Percentiles rank a stretch among this genome's conserved stretches.
These are phyloP conservation scores for Mariannaea elegans DNA, from an alignment of 2,329 filamentous ascomycete genomes.

Conservation along the genomic window DNA sequence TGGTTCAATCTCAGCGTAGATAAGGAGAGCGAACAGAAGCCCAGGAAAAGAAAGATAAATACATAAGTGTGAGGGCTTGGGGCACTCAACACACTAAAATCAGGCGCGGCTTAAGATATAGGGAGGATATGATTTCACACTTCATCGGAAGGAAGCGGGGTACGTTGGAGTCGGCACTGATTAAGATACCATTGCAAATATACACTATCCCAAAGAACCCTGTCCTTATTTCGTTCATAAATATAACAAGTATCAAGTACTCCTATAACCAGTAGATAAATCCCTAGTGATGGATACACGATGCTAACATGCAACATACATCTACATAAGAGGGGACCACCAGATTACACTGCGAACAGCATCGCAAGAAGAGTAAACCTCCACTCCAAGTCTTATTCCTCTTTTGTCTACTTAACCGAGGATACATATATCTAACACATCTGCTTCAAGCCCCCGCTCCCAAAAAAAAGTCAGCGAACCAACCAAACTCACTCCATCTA, in stretches of 20 bases:
- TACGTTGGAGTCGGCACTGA: conserved; percentile 42
- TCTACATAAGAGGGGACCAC: too few species aligned
- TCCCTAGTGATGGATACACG: too few species aligned
- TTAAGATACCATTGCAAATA: conserved; percentile 43
- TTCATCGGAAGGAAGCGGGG: conserved; percentile 33
- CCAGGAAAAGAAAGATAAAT: conserved; percentile 14
- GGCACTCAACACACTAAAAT: conserved; percentile 7
- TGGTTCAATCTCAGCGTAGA: not conserved
- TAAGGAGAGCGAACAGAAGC: not conserved
- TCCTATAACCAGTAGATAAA: too few species aligned
- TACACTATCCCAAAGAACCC: conserved; percentile 1
- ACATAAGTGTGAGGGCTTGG: conserved; percentile 5
- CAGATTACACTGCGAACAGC: too few species aligned
- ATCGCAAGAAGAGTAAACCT: not conserved
- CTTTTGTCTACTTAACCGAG: conserved; percentile 5
- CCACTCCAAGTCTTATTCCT: not conserved
- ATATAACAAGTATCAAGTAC: too few species aligned
- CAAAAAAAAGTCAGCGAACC: not conserved
- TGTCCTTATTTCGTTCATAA: too few species aligned
- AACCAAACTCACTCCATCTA: conserved; percentile 19
- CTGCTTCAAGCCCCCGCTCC: not conserved
- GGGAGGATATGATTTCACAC: conserved; percentile 35
- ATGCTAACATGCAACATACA: too few species aligned
- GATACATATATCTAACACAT: not conserved
- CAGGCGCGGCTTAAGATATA: conserved; percentile 20